Base-by-base conservation (phyloP, 2,329 filamentous ascomycete genomes). In the Calonectria pseudoreteaudii region DNA sequence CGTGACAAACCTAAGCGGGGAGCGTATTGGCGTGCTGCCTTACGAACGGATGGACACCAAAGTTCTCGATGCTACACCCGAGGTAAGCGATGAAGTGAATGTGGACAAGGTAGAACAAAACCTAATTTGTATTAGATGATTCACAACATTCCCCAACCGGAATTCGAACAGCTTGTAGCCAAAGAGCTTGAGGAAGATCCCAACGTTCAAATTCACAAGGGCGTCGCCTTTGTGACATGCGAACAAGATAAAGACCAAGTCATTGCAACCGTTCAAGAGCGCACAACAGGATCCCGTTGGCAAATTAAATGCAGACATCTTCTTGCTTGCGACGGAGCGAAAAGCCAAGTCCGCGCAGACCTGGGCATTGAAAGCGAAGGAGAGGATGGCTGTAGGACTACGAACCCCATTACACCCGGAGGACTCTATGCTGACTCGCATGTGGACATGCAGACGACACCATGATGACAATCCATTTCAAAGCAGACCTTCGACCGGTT, bases 391-490 rank as follows among this genome's bases (percentile, higher is more conserved):
- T 86, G 85, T 84, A 74, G 79, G 82, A 77, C 10, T 10, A 47
- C 5, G 4, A 23, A 23, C 4, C 9, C 20, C n/a, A 47, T 6
- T 10, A 1, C n/a, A 23, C n/a, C 4, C 44, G 5, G 23, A n/a
- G 9, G 13, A 47, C 3, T n/a, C 41, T 10, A 31, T 31, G 3
- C 50, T 53, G 26, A 53, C 50, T 11, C 16, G 10, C 1, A 53
- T 7, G 31, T 28, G 20, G 20, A 4, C 44, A 23, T 30, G 7
- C 28, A 85, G 84, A 85, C 47, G 85, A 86, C 69, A 86, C 85
- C 0, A 87, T 87, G 86, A 87, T 87, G 86, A 87, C 86, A 0
- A 87, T 87, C 18, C 85, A 87, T 52, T 84, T 87, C 74, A 86
- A 86, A 50, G 84, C 85, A 0, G 80, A 87, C 56, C 78, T 87